Evolutionary conservation across 2,329 filamentous ascomycete species (phyloP), one percentile per base, ranked within the genome.

Genomic region (Metarhizium album): DNA sequence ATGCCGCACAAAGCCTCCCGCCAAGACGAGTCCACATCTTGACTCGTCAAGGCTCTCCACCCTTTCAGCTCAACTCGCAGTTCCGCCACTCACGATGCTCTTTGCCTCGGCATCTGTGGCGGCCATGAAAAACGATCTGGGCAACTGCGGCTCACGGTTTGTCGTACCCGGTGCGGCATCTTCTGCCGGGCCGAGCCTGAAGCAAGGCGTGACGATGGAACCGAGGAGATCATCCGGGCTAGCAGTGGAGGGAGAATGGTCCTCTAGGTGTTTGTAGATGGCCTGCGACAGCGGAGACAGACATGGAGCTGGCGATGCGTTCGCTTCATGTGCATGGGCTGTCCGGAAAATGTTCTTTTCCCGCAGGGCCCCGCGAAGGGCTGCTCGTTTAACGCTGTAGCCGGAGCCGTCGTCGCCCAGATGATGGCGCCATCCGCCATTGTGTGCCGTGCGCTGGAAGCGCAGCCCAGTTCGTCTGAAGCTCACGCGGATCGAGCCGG

Each of bases 401-500:
- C 68, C 71, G 1, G 64, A 64, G 0, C 71, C 71, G 37, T 73
- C 68, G 47, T 74, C 71, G 1, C 71, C 70, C 2, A 74, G 58
- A 4, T 72, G 57, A 50, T 67, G 60, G 3, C 71, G 70, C 71
- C 71, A 73, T 13, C 71, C 71, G 2, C 71, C 71, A 4, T 62
- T 60, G 3, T 70, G 62, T n/a, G 61, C 62, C 2, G 61, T 60
- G 1, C 63, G 62, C 6, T 54, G 42, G 33, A 65, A 61, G 0
- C 50, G 48, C 3, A 48, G 45, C 46, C 45, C 37, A 16, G 56
- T 48, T n/a, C 57, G 56, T 9, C 52, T 52, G 55, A 67, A 74
- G 18, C 61, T 61, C 61, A 71, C 71, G n/a, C 65, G 66, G 2
- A 73, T 62, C 9, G 68, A 70, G 0, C 71, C 70, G 0, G 71